Evolutionary conservation across 208 protist genomes (phyloP).

Genomic region (Acanthamoeba royreba): DNA sequence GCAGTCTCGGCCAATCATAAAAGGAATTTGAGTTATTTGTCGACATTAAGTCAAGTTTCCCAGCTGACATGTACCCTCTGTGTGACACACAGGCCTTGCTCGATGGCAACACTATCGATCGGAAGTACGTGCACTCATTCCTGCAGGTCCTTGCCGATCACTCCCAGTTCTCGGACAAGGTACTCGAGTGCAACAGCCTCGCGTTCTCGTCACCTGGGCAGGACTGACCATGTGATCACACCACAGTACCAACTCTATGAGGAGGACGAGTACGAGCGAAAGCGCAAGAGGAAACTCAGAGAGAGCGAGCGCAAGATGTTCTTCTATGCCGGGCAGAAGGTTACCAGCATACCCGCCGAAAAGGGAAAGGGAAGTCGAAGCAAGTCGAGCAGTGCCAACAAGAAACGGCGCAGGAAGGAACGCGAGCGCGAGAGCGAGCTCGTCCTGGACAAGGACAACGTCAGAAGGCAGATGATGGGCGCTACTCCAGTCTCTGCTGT

Average conservation of each 20-base stretch:
- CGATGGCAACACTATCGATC: neutral
- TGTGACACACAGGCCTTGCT: neutral
- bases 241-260: neutral
- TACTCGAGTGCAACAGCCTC: neutral
- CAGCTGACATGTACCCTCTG: no score
- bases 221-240: neutral
- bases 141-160: constrained; percentile 18
- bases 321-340: neutral
- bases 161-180: neutral
- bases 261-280: constrained; percentile 9
- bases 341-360: neutral
- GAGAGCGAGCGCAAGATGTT: constrained; percentile 25
- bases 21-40: no score
- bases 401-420: neutral
- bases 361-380: neutral
- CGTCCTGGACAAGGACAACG: neutral
- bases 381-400: neutral
- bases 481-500: neutral
- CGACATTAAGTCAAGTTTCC: no score
- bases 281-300: neutral
- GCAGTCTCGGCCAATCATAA: no score
- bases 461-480: neutral
- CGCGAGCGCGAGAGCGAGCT: neutral
- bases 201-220: neutral
- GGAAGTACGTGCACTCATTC: constrained; percentile 29